Evolutionary conservation across 192 early-diverging fungal genomes (phyloP), one percentile per base, ranked within the genome.

Genomic region (Geosiphon pyriformis): DNA sequence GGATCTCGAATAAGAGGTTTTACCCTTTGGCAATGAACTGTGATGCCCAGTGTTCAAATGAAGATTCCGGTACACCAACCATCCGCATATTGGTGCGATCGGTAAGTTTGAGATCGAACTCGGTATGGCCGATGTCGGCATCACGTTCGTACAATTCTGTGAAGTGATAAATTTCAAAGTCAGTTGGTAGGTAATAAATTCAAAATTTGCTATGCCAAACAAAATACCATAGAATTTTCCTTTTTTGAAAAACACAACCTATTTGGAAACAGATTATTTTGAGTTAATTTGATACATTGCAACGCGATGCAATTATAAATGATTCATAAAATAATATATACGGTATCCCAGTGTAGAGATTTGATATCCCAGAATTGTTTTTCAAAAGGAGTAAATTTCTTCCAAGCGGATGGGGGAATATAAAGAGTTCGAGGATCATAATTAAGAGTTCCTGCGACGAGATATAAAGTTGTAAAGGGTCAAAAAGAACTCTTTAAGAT

Each of bases 361-460:
- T 99, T 99, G 72, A 99, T 94, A 78, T 96, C 92, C 98, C 98
- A 99, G 75, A 91, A 99, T 77, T 99, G 98, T 46, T 85, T 82
- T 80, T 99, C 98, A 75, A 99, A 99, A 10, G 91, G 84, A 20
- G 94, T 93, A 59, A 99, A 96, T 6, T 82, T 76, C 29, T 80
- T 74, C 92, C 93, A 95, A 2, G 94, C 91, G 12, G 67, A 65
- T 23, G 58, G 31, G 0, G 98, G 96, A 30, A 99, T 87, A 53
- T 78, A 80, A 12, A 99, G 80, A 18, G 98, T 95, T 29, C 94
- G 83, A 35, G 91, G 87, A 79, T 99, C 94, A 74, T 99, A 98
- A 1, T 92, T 87, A 3, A 82, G 76, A 12, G 93, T 90, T 30
- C 74, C 81, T 52, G 81, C 68, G 12, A 71, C 22, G 23, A 20